These are phyloP conservation scores for Kitagawia praeruptora DNA, from an alignment of 129 eudicot species.

Conservation along the genomic window DNA sequence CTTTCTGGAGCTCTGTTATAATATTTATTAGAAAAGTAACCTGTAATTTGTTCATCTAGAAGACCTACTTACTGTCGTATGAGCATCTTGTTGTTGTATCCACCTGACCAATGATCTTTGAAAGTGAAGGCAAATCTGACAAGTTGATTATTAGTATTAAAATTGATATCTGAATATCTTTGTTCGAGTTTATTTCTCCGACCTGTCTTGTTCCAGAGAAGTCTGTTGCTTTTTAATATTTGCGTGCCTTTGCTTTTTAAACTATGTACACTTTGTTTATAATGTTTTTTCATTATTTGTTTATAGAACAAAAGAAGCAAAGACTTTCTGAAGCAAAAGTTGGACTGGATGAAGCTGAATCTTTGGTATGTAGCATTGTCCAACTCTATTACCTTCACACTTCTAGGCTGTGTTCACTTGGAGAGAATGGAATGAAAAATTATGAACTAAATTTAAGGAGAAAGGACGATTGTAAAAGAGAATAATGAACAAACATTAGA, in stretches of 20 bases:
- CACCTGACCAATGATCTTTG: neutral
- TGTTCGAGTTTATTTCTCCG: neutral
- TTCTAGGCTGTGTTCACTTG: neutral
- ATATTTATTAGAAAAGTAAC: neutral
- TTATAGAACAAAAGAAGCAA: constrained; percentile 61
- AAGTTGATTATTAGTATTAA: neutral
- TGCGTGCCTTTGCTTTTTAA: neutral
- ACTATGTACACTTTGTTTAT: neutral
- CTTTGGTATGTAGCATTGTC: constrained; percentile 33
- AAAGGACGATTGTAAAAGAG: too few relatives aligned
- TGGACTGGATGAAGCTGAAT: constrained; percentile 64
- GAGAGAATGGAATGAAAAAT: too few relatives aligned
- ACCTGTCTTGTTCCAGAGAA: neutral
- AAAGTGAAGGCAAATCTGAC: neutral
- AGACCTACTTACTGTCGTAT: neutral
- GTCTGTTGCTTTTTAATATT: neutral
- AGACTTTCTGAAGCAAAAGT: constrained; percentile 47
- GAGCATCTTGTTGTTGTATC: neutral
- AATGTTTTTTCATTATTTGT: constrained; percentile 3
- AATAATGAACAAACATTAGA: too few relatives aligned
- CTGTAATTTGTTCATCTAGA: neutral
- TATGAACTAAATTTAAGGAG: too few relatives aligned
- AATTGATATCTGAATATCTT: neutral
- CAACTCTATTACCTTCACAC: neutral
- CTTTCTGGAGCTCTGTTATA: neutral